Conservation (phyloP, 2,329 filamentous ascomycete genomes). For the Elsinoe australis region DNA sequence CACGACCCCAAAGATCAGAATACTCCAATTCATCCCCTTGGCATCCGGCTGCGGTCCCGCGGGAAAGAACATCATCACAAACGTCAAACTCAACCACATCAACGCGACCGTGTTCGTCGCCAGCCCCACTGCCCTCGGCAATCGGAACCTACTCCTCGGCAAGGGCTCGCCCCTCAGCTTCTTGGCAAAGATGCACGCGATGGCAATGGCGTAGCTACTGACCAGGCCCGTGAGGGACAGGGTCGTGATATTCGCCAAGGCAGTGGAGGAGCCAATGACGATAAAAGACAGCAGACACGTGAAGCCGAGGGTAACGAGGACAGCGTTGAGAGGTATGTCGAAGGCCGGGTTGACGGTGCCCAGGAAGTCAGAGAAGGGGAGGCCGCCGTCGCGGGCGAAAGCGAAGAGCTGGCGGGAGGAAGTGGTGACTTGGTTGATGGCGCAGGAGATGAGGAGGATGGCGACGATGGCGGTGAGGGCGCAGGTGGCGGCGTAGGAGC, state of each 20-base stretch:
- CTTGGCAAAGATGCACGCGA: conserved; percentile 20
- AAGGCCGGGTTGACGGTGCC: conserved; percentile 22
- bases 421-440: conserved; percentile 17
- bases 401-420: conserved; percentile 26
- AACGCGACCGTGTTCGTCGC: conserved; percentile 17
- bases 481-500: conserved; percentile 24
- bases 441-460: conserved; percentile 24
- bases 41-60: conserved; percentile 20
- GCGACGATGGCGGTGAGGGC: conserved; percentile 24
- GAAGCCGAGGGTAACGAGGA: conserved; percentile 22
- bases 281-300: conserved; percentile 20
- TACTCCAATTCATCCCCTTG: conserved; percentile 26
- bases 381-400: conserved; percentile 27
- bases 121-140: conserved; percentile 15
- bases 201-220: conserved; percentile 20
- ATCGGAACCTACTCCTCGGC: conserved; percentile 19
- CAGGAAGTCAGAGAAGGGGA: conserved; percentile 26
- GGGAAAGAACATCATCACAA: conserved; percentile 20
- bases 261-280: conserved; percentile 23
- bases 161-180: conserved; percentile 18
- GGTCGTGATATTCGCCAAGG: conserved; percentile 19
- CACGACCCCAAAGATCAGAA: conserved; percentile 23
- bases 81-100: conserved; percentile 18
- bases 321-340: conserved; percentile 30
- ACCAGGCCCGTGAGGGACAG: conserved; percentile 19